Percentiles rank a stretch among this genome's conserved stretches.
These are phyloP conservation scores for Calocybe indica DNA, from an alignment of 768 basidiomycete species.

Conservation along the genomic window DNA sequence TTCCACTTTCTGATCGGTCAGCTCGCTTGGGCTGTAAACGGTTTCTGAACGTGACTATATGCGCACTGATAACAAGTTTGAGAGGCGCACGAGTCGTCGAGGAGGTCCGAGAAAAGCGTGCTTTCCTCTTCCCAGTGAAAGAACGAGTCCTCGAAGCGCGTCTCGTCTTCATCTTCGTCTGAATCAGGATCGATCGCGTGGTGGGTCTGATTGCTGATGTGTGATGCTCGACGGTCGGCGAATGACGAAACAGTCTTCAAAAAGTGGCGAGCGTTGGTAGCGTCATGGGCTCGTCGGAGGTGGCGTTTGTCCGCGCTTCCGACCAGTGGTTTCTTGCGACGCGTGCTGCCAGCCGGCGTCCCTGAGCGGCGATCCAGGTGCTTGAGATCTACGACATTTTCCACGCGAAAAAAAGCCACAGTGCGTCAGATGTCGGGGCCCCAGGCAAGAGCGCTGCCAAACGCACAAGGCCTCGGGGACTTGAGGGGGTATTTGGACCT, in stretches of 20 bases:
- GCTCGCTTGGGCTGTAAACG: slow-evolving; percentile 16
- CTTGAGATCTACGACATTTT: not conserved
- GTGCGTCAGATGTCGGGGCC: too few species aligned
- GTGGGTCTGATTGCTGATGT: slow-evolving; percentile 2
- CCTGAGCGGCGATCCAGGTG: slow-evolving; percentile 15
- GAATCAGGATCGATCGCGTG: slow-evolving; percentile 9
- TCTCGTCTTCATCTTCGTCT: slow-evolving; percentile 15
- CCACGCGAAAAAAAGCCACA: too few species aligned
- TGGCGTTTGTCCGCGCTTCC: slow-evolving; percentile 1
- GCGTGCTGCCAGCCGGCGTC: slow-evolving; percentile 11
- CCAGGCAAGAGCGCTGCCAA: too few species aligned
- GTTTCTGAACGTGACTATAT: slow-evolving; percentile 7
- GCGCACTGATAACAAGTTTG: slow-evolving; percentile 6
- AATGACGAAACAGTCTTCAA: slow-evolving; percentile 11
- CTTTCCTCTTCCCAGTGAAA: slow-evolving; percentile 49
- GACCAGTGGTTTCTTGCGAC: slow-evolving; percentile 9
- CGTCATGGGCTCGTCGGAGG: not conserved
- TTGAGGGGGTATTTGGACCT: too few species aligned
- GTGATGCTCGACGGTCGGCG: too few species aligned
- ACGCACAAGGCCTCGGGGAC: too few species aligned
- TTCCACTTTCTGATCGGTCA: slow-evolving; percentile 25
- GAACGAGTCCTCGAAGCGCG: slow-evolving; percentile 5
- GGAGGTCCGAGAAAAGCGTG: slow-evolving; percentile 44
- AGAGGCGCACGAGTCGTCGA: slow-evolving; percentile 34
- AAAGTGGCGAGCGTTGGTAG: slow-evolving; percentile 5